Conservation (phyloP, 2,329 filamentous ascomycete species). For the Fusarium acutatum region DNA sequence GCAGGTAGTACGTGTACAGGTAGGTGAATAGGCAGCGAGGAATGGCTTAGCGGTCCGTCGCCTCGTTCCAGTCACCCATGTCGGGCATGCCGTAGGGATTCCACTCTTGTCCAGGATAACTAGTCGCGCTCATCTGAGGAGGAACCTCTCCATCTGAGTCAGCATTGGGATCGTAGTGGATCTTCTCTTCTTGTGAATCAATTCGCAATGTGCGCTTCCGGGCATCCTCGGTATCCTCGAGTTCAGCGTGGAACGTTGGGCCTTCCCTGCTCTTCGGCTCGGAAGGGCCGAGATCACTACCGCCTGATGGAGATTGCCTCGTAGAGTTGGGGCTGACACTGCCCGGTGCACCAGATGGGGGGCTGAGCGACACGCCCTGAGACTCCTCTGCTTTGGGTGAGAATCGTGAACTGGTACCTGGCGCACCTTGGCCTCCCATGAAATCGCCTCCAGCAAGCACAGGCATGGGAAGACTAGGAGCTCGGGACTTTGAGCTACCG, state of each 20-base stretch:
- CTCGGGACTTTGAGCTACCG: neutral
- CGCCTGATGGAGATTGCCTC: conserved; percentile 10
- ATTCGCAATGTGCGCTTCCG: conserved; percentile 55
- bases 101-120: conserved; percentile 78
- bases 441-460: neutral
- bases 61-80: conserved; percentile 41
- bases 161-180: conserved; percentile 52
- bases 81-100: conserved; percentile 59
- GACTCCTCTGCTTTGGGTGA: conserved; percentile 5
- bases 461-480: conserved; percentile 2
- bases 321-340: conserved; percentile 22
- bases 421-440: neutral
- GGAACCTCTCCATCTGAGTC: conserved; percentile 43
- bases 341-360: conserved; percentile 9
- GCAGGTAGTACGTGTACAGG: neutral
- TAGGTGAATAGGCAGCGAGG: neutral
- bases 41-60: neutral
- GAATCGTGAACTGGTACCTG: neutral
- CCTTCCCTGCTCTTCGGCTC: conserved; percentile 11
- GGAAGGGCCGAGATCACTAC: conserved; percentile 4
- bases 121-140: conserved; percentile 72
- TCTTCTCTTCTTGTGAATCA: conserved; percentile 63
- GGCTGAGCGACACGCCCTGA: conserved; percentile 29
- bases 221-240: conserved; percentile 55
- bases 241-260: conserved; percentile 44